Evolutionary conservation across 192 early-diverging fungal species (phyloP).

Genomic region (Backusella psychrophila): DNA sequence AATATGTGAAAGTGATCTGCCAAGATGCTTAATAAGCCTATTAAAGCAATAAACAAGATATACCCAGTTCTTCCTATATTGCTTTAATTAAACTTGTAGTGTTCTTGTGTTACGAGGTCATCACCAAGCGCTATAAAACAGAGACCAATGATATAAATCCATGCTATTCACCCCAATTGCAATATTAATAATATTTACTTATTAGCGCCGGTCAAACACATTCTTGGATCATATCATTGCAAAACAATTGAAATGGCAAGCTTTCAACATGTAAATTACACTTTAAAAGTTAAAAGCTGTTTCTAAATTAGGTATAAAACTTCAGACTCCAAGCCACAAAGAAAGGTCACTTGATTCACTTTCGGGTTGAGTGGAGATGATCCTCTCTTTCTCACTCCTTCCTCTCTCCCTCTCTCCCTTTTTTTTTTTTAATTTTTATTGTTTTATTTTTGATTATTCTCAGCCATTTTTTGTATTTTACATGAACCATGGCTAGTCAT

Average conservation of each 20-base stretch:
- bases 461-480: neutral
- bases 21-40: neutral
- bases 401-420: neutral
- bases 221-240: no score
- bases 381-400: neutral
- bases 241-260: no score
- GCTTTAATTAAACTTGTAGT: neutral
- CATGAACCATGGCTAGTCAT: neutral
- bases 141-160: neutral
- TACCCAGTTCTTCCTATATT: neutral
- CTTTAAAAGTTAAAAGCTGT: neutral
- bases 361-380: neutral
- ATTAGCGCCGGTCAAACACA: no score
- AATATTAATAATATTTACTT: neutral
- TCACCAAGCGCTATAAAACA: neutral
- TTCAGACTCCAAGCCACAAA: conserved; percentile 1
- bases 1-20: neutral
- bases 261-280: neutral
- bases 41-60: neutral
- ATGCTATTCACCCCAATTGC: neutral
- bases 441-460: neutral
- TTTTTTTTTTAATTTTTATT: neutral
- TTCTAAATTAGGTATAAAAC: neutral
- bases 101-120: neutral
- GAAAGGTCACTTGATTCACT: neutral